Evolutionary conservation across 2,329 filamentous ascomycete genomes (phyloP).

Genomic region (Stachybotrys chartarum): DNA sequence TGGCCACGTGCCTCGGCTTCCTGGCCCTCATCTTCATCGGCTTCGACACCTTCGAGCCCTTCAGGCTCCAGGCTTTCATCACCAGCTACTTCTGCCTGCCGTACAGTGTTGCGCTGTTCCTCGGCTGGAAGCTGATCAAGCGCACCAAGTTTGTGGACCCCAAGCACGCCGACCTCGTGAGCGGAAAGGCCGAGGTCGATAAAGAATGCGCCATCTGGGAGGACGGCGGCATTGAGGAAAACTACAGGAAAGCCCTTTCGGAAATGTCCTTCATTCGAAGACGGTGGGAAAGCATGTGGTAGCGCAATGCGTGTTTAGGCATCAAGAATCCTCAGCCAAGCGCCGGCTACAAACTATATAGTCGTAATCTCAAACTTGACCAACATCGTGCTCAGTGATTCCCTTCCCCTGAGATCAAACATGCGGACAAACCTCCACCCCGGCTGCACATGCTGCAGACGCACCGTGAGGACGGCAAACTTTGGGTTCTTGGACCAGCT

Average conservation of each 20-base stretch:
- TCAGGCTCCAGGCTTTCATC: constrained; percentile 35
- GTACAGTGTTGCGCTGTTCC: constrained; percentile 46
- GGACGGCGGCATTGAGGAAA: background rate
- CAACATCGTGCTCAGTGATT: constrained; percentile 55
- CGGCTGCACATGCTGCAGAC: constrained; percentile 46
- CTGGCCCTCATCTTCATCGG: constrained; percentile 47
- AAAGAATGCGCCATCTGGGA: background rate
- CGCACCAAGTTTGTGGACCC: constrained; percentile 48
- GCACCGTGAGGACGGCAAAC: constrained; percentile 53
- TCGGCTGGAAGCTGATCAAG: constrained; percentile 60
- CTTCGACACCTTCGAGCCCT: constrained; percentile 44
- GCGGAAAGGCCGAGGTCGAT: background rate
- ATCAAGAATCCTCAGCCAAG: too few species aligned
- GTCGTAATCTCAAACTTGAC: constrained; percentile 53
- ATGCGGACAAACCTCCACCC: constrained; percentile 60
- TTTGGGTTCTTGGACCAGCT: constrained; percentile 55
- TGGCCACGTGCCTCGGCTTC: constrained; percentile 35
- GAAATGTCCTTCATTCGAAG: background rate
- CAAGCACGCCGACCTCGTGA: constrained; percentile 51
- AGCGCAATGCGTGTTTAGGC: background rate
- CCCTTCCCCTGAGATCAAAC: constrained; percentile 56
- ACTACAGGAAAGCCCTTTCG: background rate
- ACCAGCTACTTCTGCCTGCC: constrained; percentile 43
- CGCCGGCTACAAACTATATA: constrained; percentile 8
- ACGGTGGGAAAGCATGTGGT: background rate